Evolutionary conservation across 371 early-diverging fungal genomes (phyloP), one percentile per base, ranked within the genome.

Genomic region (Thermomucor indicae-seudaticae): DNA sequence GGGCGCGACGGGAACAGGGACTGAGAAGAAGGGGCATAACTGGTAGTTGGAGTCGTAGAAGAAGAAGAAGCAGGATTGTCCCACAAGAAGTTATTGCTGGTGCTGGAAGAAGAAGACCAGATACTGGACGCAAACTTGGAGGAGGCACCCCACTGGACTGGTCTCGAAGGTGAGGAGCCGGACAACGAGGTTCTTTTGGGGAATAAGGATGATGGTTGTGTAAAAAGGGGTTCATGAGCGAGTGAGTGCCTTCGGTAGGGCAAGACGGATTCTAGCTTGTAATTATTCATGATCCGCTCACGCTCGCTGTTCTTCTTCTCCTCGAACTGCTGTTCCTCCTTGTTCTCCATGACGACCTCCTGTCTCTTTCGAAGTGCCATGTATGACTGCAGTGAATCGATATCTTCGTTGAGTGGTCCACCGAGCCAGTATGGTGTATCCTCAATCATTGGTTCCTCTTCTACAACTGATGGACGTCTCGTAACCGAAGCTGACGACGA

Each of bases 231-330:
- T 25, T 61, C 51, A 22, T 61, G 55, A 10, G 61, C 61, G 5
- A 57, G 40, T 27, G 55, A 62, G 35, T 62, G 63, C 24, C 57
- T 46, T 20, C 59, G 57, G 44, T 57, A 62, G 41, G 62, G 58
- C 17, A 58, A 49, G 17, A 44, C 38, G 23, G 46, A 43, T 10
- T 44, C 25, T 14, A 30, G n/a, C 20, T 47, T 35, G 3, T 42
- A 28, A 37, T 37, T 16, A 20, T 43, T 49, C 25, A 43, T 30
- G 6, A 53, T 11, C 22, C 34, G 56, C 34, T 49, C 48, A 24
- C 23, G 39, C 25, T 49, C 49, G 3, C n/a, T 28, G 12, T 41
- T 59, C 51, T 10, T 35, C 51, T 39, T 51, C 40, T 2, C 29
- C 29, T 11, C 40, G 22, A 11, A 37, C n/a, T 49, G 47, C 14